Conservation (phyloP, 1,284 basidiomycete species). For the Puccinia triticina region DNA sequence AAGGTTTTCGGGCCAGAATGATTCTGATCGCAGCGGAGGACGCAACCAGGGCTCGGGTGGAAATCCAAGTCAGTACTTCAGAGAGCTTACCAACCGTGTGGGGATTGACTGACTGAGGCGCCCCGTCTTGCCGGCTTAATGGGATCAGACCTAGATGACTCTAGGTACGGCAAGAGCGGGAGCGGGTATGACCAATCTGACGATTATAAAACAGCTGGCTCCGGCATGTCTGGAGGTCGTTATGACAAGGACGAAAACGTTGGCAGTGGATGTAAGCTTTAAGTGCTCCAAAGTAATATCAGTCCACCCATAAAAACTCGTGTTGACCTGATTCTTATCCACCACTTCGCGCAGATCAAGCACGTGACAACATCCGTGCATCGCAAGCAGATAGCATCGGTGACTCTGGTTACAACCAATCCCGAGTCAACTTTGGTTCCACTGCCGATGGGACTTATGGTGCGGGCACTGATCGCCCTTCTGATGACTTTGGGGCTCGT, state of each 20-base stretch:
- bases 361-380: conserved; percentile 10
- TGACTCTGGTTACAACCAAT: conserved; percentile 17
- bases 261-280: background rate
- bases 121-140: background rate
- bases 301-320: background rate
- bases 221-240: background rate
- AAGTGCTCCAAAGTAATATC: background rate
- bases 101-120: background rate
- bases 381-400: conserved; percentile 28
- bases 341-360: background rate
- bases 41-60: conserved; percentile 4
- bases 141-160: background rate
- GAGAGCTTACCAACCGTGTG: background rate
- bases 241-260: conserved; percentile 1
- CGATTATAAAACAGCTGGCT: background rate
- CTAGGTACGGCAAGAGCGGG: conserved; percentile 3
- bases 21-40: conserved; percentile 3
- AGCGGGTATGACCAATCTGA: background rate
- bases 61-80: background rate
- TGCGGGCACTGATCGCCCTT: background rate
- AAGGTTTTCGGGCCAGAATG: background rate
- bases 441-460: background rate
- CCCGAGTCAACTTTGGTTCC: background rate
- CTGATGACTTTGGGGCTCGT: conserved; percentile 15
- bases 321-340: background rate